Percentiles rank a stretch among this genome's conserved stretches.
Evolutionary conservation across 495 filamentous ascomycete genomes (phyloP).

Genomic region (Bacidia rubella): DNA sequence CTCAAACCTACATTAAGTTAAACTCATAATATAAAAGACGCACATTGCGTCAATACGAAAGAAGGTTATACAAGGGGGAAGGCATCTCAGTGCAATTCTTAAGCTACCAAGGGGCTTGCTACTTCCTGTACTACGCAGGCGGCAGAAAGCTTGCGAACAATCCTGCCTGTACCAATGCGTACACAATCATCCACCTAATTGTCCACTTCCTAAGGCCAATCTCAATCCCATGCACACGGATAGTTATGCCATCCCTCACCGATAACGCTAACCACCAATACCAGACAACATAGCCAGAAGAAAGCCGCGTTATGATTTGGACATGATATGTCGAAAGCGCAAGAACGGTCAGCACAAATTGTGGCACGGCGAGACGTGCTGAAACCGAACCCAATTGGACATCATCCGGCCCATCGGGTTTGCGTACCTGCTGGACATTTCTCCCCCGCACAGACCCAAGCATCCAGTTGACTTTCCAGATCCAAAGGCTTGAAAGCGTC

Average conservation of each 20-base stretch:
- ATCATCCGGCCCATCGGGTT: not conserved
- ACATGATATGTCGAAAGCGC: slow-evolving; percentile 75
- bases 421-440: not conserved
- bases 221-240: slow-evolving; percentile 21
- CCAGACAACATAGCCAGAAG: slow-evolving; percentile 82
- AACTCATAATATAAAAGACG: too few species aligned
- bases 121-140: too few species aligned
- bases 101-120: too few species aligned
- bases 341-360: slow-evolving; percentile 56
- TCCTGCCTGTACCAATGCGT: slow-evolving; percentile 65
- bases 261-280: slow-evolving; percentile 60
- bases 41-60: too few species aligned
- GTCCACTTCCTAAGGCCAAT: slow-evolving; percentile 23
- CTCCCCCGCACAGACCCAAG: too few species aligned
- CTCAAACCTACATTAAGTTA: too few species aligned
- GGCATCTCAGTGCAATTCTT: too few species aligned
- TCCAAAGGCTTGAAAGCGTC: slow-evolving; percentile 43
- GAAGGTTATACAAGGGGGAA: too few species aligned
- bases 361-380: slow-evolving; percentile 45
- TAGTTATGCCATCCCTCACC: too few species aligned
- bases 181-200: slow-evolving; percentile 60
- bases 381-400: slow-evolving; percentile 27
- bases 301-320: slow-evolving; percentile 82
- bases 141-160: slow-evolving; percentile 90
- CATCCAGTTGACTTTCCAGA: too few species aligned